A percentile compares a stretch with the other conserved stretches of the same genome.
phyloP scores from a whole-genome alignment of 306 rosid genomes.

The Cicer chorassanicum region DNA sequence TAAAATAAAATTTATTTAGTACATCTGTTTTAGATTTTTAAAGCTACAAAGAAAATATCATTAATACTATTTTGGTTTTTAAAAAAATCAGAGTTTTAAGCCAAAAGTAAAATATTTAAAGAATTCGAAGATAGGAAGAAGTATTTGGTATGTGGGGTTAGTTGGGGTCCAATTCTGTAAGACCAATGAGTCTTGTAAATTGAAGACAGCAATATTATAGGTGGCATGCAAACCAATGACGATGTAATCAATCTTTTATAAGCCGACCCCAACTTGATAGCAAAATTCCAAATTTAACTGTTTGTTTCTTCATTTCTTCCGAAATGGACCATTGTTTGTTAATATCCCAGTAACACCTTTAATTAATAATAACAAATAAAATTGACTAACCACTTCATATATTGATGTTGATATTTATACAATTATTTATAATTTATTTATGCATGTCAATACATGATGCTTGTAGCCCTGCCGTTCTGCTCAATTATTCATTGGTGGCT shows the following conservation, averaged over 20 bases:
- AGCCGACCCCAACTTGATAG: conserved; percentile 27
- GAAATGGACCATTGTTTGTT: conserved; percentile 25
- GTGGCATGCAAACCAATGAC: conserved; percentile 15
- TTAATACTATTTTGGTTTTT: no score
- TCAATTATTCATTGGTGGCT: background rate
- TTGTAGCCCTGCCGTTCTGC: conserved; percentile 18
- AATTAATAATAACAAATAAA: conserved; percentile 6
- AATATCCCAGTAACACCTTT: conserved; percentile 12
- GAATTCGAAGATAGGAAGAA: no score
- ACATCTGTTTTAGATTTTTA: no score
- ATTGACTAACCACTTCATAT: conserved; percentile 2
- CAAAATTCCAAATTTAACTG: conserved; percentile 31
- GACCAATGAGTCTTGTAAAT: background rate
- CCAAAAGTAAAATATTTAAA: no score
- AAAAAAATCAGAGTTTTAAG: no score
- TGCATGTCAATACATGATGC: conserved; percentile 2
- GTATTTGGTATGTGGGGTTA: background rate
- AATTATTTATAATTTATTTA: background rate
- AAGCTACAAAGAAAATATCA: no score
- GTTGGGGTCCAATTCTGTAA: background rate
- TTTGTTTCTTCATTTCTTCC: background rate
- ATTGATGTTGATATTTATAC: conserved; percentile 4
- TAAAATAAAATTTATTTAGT: no score
- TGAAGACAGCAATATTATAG: conserved; percentile 32
- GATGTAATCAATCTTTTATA: background rate